phyloP scores from a whole-genome alignment of 2,329 filamentous ascomycete genomes.

The Hymenoscyphus salicellus region DNA sequence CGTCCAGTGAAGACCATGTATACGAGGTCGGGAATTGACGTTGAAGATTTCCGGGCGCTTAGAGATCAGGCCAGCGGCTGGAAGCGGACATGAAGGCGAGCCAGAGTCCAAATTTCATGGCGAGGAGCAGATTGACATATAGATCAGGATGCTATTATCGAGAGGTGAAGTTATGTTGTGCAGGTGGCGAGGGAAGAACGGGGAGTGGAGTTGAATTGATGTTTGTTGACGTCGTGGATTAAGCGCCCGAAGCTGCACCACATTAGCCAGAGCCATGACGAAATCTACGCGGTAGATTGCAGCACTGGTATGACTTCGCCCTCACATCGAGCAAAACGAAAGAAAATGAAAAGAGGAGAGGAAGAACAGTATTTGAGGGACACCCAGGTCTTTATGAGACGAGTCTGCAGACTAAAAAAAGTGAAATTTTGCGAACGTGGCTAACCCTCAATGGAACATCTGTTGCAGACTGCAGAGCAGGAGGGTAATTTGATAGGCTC shows the following conservation, averaged over 20 bases:
- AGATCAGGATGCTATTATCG: constrained; percentile 14
- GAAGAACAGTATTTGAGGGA: constrained; percentile 21
- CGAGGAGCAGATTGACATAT: constrained; percentile 10
- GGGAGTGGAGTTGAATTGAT: constrained; percentile 16
- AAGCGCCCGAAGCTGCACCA: constrained; percentile 17
- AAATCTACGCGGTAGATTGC: constrained; percentile 24
- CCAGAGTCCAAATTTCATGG: constrained; percentile 1
- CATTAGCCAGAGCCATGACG: constrained; percentile 22
- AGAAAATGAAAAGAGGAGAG: constrained; percentile 15
- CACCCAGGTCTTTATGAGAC: constrained; percentile 31
- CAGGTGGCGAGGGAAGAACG: constrained; percentile 7
- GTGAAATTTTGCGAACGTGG: constrained; percentile 36
- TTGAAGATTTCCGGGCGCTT: constrained; percentile 26
- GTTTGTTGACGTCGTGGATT: constrained; percentile 18
- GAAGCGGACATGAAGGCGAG: constrained; percentile 7
- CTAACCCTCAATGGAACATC: constrained; percentile 35
- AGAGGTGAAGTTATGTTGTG: constrained; percentile 1
- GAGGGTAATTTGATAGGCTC: constrained; percentile 35
- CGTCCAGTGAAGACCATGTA: constrained; percentile 20
- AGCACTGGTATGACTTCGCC: constrained; percentile 15
- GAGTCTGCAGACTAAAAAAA: constrained; percentile 25
- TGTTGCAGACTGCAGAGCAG: constrained; percentile 34
- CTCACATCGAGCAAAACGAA: constrained; percentile 10
- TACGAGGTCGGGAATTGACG: constrained; percentile 3
- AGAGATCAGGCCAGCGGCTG: constrained; percentile 16